Evolutionary conservation across 1,284 basidiomycete species (phyloP), one percentile per base, ranked within the genome.

Genomic region (Wolfiporia cocos): DNA sequence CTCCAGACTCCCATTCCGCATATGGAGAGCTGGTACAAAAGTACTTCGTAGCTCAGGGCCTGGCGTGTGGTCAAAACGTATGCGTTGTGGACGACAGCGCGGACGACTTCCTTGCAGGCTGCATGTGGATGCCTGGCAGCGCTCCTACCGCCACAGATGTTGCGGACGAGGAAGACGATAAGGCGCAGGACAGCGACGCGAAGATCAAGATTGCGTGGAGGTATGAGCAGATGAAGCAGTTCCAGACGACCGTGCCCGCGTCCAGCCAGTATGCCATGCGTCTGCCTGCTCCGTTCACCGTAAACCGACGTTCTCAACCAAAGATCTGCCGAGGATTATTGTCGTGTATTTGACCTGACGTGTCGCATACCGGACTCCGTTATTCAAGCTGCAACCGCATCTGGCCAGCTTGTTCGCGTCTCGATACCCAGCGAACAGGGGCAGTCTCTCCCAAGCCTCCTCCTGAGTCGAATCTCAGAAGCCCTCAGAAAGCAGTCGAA

Each of bases 191-290:
- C 29, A 65, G 65, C 33, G 70, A 66, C 33, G 67, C 69, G 42
- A 74, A 74, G 53, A 80, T 92, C 49, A 91, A 86, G 66, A 96
- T 97, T 55, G 95, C 95, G 29, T 99, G 95, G 90, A 74, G 95
- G 56, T 99, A 99, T 62, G 88, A 91, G 55, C 74, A 81, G 47
- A 87, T 96, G 87, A 89, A 85, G 65, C 84, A 76, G 63, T 95
- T 95, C 63, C 81, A 88, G 65, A 96, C 92, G 1, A 92, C 89
- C 1, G 81, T 95, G 53, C 54, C 66, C 17, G 59, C 62, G 50
- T 62, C 65, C 11, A 57, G 54, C 44, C 58, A 61, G 73, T 78
- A 73, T 61, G 78, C 74, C 58, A 72, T 73, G 50, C 58, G 58
- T 62, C 52, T 39, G 14, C 18, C 29, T 30, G 37, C 26, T 43